phyloP scores from a whole-genome alignment of 2,329 filamentous ascomycete genomes.

The Claviceps sorghi region DNA sequence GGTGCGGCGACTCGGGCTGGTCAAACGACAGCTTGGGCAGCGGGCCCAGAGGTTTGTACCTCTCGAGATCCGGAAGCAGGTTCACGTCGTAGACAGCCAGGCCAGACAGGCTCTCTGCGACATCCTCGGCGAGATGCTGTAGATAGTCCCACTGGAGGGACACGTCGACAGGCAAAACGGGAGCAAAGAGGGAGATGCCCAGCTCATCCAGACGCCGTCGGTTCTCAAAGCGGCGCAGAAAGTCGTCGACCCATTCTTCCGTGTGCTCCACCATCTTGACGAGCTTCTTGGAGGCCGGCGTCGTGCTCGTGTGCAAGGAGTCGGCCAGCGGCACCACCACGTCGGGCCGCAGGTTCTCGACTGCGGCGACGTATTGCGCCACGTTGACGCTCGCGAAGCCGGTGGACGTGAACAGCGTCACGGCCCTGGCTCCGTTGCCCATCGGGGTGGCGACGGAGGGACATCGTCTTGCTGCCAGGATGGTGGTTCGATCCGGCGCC shows the following conservation, averaged over 20 bases:
- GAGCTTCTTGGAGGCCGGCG: slow-evolving; percentile 55
- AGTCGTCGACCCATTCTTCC: slow-evolving; percentile 62
- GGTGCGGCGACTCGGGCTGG: slow-evolving; percentile 54
- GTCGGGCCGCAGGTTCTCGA: slow-evolving; percentile 58
- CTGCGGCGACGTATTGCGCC: slow-evolving; percentile 51
- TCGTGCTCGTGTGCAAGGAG: slow-evolving; percentile 33
- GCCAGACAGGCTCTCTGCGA: slow-evolving; percentile 42
- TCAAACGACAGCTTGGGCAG: slow-evolving; percentile 66
- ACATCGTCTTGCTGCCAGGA: slow-evolving; percentile 65
- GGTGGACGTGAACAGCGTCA: slow-evolving; percentile 73
- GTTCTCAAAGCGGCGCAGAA: slow-evolving; percentile 30
- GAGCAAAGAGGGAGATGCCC: slow-evolving; percentile 40
- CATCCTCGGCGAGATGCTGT: slow-evolving; percentile 51
- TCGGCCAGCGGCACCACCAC: slow-evolving; percentile 70
- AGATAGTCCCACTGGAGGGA: slow-evolving; percentile 70
- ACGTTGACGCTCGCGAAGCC: slow-evolving; percentile 63
- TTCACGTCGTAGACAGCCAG: slow-evolving; percentile 67
- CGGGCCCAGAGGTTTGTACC: slow-evolving; percentile 35
- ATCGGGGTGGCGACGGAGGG: slow-evolving; percentile 60
- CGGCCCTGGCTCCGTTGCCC: slow-evolving; percentile 53
- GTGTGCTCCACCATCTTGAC: slow-evolving; percentile 77
- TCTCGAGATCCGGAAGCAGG: slow-evolving; percentile 50
- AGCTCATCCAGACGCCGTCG: slow-evolving; percentile 14
- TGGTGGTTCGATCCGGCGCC: slow-evolving; percentile 46
- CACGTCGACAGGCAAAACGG: slow-evolving; percentile 60